Base-by-base conservation (phyloP, 305 asterid species). In the Fraxinus greggii region DNA sequence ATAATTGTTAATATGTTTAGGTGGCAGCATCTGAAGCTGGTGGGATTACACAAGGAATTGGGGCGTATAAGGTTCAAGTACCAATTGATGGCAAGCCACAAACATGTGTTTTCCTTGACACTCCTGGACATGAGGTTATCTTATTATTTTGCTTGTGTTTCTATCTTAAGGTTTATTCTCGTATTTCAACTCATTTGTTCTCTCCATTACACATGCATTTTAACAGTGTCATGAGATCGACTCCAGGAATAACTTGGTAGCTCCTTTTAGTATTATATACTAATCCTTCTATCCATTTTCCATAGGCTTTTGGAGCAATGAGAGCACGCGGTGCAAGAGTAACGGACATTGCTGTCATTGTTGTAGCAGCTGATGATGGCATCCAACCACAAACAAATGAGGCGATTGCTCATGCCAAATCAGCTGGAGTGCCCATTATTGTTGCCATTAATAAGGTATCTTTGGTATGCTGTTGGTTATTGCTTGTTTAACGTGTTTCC, bases 321-420 rank as follows among this genome's bases (percentile, higher is more conserved):
- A 90, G 99, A 90, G 98, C 99, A 79, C 98, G 98, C 80, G 98
- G 99, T 85, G 97, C 99, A 9, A 91, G 98, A 87, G 99, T 95
- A 78, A 97, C 99, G 9, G 99, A 97, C 80, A 97, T 97, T 85
- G 99, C 94, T 82, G 88, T 95, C 78, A 92, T 97, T 75, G 99
- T 97, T 75, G 99, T 97, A 79, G 99, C 99, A 74, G 99, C 98
- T 73, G 99, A 94, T 91, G 98, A 97, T 51, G 99, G 99, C 72
- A 93, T 97, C 72, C 89, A 90, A 74, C 99, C 99, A 82, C 99
- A 97, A 90, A 94, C 99, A 82, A 91, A 77, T 63, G 99, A 97
- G 89, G 99, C 99, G 65, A 92, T 97, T 83, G 98, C 99, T 75
- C 99, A 97, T 90, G 99, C 99, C 80, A 92, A 90, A 89, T 95